Percentiles rank a stretch among this genome's conserved stretches.
Evolutionary conservation across 495 filamentous ascomycete species (phyloP).

Genomic region (Aspergillus diversus): DNA sequence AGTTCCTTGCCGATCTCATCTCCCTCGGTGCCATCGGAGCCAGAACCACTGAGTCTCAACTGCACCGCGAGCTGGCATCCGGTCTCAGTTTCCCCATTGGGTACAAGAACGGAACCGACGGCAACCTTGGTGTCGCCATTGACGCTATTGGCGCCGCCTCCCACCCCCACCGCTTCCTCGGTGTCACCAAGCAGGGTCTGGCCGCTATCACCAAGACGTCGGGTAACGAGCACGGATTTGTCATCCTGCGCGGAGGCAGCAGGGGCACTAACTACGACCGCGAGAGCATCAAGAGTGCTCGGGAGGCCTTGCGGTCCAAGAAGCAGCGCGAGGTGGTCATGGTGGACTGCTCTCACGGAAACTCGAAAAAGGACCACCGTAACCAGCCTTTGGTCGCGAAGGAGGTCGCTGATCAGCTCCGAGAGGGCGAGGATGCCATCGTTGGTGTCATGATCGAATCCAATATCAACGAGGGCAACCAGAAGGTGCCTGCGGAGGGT

Average conservation of each 20-base stretch:
- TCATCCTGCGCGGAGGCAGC: conserved; percentile 89
- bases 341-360: conserved; percentile 95
- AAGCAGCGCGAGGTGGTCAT: conserved; percentile 87
- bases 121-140: conserved; percentile 90
- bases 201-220: conserved; percentile 91
- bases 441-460: conserved; percentile 98
- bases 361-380: conserved; percentile 65
- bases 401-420: conserved; percentile 80
- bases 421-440: conserved; percentile 84
- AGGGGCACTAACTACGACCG: conserved; percentile 95
- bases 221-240: conserved; percentile 96
- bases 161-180: conserved; percentile 95
- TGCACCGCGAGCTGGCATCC: conserved; percentile 94
- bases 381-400: conserved; percentile 95
- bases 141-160: conserved; percentile 93
- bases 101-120: conserved; percentile 99
- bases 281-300: conserved; percentile 74
- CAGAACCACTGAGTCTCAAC: conserved; percentile 94
- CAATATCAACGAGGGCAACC: conserved; percentile 93
- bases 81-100: conserved; percentile 97
- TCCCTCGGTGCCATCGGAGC: conserved; percentile 95
- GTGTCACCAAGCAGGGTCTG: conserved; percentile 97
- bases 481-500: conserved; percentile 89
- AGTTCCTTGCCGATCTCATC: conserved; percentile 93
- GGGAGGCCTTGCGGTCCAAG: conserved; percentile 83